A percentile compares a stretch with the other conserved stretches of the same genome.
Conservation (phyloP, 1,139 yeast species). For the Suhomyces bribrorum region DNA sequence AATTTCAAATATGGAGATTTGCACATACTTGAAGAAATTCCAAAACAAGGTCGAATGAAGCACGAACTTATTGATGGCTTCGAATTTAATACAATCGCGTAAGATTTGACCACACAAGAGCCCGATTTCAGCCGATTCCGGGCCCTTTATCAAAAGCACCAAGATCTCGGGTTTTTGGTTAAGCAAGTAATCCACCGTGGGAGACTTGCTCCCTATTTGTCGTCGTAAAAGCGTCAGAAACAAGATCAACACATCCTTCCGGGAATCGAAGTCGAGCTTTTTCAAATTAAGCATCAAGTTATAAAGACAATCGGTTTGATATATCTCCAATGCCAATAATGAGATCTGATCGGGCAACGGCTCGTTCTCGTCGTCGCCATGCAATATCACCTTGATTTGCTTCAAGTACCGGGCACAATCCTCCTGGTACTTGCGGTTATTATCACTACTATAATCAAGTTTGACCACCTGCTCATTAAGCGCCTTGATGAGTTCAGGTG, state of each 20-base stretch:
- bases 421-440: slow-evolving; percentile 65
- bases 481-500: slow-evolving; percentile 76
- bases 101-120: slow-evolving; percentile 76
- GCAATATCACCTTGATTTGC: slow-evolving; percentile 66
- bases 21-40: slow-evolving; percentile 80
- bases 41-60: slow-evolving; percentile 63
- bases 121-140: slow-evolving; percentile 70
- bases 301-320: slow-evolving; percentile 68
- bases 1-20: slow-evolving; percentile 76
- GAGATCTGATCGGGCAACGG: slow-evolving; percentile 81
- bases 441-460: slow-evolving; percentile 57
- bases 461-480: slow-evolving; percentile 73
- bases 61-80: slow-evolving; percentile 61
- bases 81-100: slow-evolving; percentile 84
- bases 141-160: slow-evolving; percentile 59
- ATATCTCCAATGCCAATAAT: slow-evolving; percentile 71
- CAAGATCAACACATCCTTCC: slow-evolving; percentile 76
- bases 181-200: slow-evolving; percentile 83
- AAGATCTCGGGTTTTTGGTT: slow-evolving; percentile 64
- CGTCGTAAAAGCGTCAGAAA: slow-evolving; percentile 80
- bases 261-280: slow-evolving; percentile 80
- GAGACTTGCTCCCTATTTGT: slow-evolving; percentile 72
- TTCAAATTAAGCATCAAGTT: slow-evolving; percentile 58
- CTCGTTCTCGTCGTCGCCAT: slow-evolving; percentile 71
- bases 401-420: slow-evolving; percentile 70